Conservation (phyloP, 73 alveolate species). For the Strombidium stylifer region DNA sequence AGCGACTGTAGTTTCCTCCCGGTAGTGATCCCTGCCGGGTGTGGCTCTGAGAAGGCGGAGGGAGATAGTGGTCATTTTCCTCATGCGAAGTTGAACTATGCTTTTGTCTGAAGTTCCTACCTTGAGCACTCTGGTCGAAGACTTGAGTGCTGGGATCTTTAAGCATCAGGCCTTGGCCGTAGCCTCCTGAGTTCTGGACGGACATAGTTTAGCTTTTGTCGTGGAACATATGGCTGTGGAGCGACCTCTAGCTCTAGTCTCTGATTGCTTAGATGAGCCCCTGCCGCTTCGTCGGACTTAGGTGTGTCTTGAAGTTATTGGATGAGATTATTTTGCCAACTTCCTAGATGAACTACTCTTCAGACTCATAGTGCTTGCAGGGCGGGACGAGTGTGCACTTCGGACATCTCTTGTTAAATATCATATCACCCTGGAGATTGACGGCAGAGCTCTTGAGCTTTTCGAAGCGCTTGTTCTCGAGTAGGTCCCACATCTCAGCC, state of each 20-base stretch:
- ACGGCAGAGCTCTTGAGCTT: conserved; percentile 39
- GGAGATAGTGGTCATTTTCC: background rate
- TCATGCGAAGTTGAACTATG: too few relatives aligned
- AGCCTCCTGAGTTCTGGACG: too few relatives aligned
- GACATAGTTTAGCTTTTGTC: too few relatives aligned
- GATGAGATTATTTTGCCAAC: background rate
- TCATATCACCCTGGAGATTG: conserved; percentile 29
- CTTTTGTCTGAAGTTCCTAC: too few relatives aligned
- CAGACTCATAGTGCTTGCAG: conserved; percentile 45
- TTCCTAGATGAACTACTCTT: conserved; percentile 36
- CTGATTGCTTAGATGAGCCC: background rate
- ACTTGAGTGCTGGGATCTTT: too few relatives aligned
- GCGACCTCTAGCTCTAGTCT: too few relatives aligned
- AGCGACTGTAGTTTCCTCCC: background rate
- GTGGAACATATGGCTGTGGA: too few relatives aligned
- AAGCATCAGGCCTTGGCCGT: too few relatives aligned
- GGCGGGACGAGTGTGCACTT: conserved; percentile 62
- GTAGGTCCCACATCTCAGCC: conserved; percentile 26
- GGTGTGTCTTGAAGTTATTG: background rate
- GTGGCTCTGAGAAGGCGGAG: background rate
- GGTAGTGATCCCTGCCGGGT: background rate
- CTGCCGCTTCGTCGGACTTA: conserved; percentile 20
- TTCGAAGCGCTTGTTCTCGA: conserved; percentile 21
- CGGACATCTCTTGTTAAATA: conserved; percentile 50
- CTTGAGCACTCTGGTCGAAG: too few relatives aligned